Conservation (phyloP, 2,329 filamentous ascomycete genomes). For the Hymenoscyphus scutula region DNA sequence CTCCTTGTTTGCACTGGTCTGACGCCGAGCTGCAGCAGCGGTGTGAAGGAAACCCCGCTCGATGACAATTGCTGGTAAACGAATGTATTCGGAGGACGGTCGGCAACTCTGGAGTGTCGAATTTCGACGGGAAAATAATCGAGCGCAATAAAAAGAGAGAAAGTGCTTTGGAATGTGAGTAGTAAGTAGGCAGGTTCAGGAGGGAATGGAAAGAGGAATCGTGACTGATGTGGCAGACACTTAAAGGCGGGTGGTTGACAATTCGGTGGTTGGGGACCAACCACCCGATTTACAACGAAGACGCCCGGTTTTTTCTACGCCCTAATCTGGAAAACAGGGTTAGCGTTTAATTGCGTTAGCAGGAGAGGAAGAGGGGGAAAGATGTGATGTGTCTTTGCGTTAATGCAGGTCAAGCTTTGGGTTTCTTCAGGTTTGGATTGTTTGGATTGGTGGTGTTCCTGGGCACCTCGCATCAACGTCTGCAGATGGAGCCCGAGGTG, state of each 20-base stretch:
- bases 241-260: background rate
- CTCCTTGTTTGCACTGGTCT: background rate
- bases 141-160: background rate
- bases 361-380: background rate
- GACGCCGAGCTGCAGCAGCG: constrained; percentile 5
- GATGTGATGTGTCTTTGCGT: background rate
- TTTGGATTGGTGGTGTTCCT: background rate
- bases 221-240: background rate
- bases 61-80: background rate
- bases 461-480: background rate
- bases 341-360: background rate
- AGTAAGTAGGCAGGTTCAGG: background rate
- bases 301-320: background rate
- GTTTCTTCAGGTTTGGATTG: too few relatives aligned
- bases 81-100: background rate
- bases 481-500: too few relatives aligned
- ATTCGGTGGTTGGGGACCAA: background rate
- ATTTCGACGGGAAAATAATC: background rate
- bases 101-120: background rate
- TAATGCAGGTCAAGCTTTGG: background rate
- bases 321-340: background rate
- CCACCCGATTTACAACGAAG: background rate
- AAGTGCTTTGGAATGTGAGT: background rate
- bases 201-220: background rate
- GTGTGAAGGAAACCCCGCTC: background rate